Percentiles rank a stretch among this genome's conserved stretches.
These are phyloP conservation scores for Silene coronaria DNA, from an alignment of 179 eudicot species.

Conservation along the genomic window DNA sequence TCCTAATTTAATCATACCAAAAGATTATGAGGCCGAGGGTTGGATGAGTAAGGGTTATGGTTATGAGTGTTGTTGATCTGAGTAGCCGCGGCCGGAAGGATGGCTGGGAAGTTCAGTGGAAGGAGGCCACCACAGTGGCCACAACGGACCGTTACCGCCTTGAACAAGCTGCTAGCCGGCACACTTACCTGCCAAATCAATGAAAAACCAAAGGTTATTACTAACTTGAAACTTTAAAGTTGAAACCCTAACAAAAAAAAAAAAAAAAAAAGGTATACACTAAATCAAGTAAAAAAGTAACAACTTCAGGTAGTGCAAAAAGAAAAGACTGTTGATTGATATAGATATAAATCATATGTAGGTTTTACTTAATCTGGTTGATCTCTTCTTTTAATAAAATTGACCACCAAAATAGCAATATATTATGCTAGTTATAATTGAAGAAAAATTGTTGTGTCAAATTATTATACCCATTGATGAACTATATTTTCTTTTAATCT, in stretches of 20 bases:
- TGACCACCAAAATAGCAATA: not conserved
- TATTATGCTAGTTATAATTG: not conserved
- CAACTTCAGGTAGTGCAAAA: not conserved
- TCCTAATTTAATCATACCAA: slow-evolving; percentile 31
- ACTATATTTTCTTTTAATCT: too few species aligned
- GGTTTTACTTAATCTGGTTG: not conserved
- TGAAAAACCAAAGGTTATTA: not conserved
- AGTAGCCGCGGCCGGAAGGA: slow-evolving; percentile 38
- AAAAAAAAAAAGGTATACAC: not conserved
- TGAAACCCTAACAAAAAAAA: slow-evolving; percentile 7
- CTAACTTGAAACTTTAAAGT: not conserved
- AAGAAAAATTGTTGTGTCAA: too few species aligned
- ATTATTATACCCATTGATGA: too few species aligned
- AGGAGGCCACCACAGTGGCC: slow-evolving; percentile 89
- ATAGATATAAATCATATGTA: not conserved
- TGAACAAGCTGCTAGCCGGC: slow-evolving; percentile 75
- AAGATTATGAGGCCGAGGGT: slow-evolving; percentile 33
- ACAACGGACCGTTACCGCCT: slow-evolving; percentile 88
- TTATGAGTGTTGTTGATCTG: slow-evolving; percentile 43
- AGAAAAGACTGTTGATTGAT: not conserved
- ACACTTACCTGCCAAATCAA: slow-evolving; percentile 63
- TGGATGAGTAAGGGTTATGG: slow-evolving; percentile 52
- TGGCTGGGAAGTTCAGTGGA: slow-evolving; percentile 68
- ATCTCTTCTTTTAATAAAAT: not conserved
- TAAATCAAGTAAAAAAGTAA: not conserved